Percentiles rank a stretch among this genome's conserved stretches.
These are phyloP conservation scores for Backusella australiensis DNA, from an alignment of 192 early-diverging fungal genomes.

Conservation along the genomic window DNA sequence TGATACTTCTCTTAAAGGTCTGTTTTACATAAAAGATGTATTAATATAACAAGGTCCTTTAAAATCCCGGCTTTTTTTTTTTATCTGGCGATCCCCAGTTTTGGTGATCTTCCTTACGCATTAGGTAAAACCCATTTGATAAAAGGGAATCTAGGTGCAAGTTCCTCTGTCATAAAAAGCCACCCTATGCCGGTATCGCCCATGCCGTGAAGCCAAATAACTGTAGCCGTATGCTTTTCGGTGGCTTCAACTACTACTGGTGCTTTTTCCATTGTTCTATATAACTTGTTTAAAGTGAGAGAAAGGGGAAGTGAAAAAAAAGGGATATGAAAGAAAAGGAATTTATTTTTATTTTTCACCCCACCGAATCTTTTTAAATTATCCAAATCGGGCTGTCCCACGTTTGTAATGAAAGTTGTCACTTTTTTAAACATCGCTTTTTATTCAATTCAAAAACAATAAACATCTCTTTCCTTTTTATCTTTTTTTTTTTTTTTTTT, in stretches of 20 bases:
- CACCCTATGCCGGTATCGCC: conserved; percentile 62
- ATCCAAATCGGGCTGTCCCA: not conserved
- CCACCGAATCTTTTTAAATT: not conserved
- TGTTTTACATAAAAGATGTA: not conserved
- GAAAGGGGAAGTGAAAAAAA: not conserved
- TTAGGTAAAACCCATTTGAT: conserved; percentile 91
- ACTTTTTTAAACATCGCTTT: not conserved
- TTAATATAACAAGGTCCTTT: not conserved
- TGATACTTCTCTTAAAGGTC: conserved; percentile 60
- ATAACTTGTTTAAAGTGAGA: not conserved
- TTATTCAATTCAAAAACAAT: not conserved
- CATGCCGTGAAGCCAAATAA: conserved; percentile 56
- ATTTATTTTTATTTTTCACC: not conserved
- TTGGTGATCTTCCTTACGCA: conserved; percentile 49
- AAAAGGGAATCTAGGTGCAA: conserved; percentile 60
- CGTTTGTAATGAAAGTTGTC: not conserved
- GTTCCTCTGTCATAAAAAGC: conserved; percentile 50
- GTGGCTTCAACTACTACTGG: conserved; percentile 3
- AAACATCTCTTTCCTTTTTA: too few relatives aligned
- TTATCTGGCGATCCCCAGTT: not conserved
- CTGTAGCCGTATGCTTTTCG: conserved; percentile 53
- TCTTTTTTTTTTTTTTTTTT: too few relatives aligned
- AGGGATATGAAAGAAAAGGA: not conserved
- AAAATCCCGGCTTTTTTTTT: not conserved
- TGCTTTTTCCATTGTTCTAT: not conserved